phyloP scores from a whole-genome alignment of 345 rosid species.

The Rubroshorea leprosula region DNA sequence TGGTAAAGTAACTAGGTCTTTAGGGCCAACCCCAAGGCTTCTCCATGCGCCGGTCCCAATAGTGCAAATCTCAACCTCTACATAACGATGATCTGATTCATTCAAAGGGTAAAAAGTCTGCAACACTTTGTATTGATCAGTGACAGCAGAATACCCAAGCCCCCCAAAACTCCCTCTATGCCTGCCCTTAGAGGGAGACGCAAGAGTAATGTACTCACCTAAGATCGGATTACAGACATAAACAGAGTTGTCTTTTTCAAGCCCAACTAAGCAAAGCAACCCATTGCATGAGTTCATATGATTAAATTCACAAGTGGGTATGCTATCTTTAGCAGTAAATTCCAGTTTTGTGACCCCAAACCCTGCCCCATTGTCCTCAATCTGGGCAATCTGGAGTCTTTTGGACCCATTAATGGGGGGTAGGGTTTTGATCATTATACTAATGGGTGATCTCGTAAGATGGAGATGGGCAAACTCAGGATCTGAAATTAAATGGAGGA shows the following conservation, averaged over 20 bases:
- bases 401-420: not conserved
- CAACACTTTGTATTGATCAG: slow-evolving; percentile 15
- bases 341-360: not conserved
- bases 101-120: slow-evolving; percentile 4
- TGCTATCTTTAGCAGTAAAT: not conserved
- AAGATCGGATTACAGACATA: slow-evolving; percentile 15
- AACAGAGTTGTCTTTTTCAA: slow-evolving; percentile 1
- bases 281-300: slow-evolving; percentile 14
- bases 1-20: slow-evolving; percentile 11
- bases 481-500: slow-evolving; percentile 8
- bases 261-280: slow-evolving; percentile 14
- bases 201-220: slow-evolving; percentile 14
- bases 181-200: slow-evolving; percentile 3
- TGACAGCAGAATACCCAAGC: slow-evolving; percentile 12
- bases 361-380: not conserved
- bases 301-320: slow-evolving; percentile 5
- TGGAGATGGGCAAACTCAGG: slow-evolving; percentile 10
- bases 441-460: slow-evolving; percentile 4
- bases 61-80: slow-evolving; percentile 12
- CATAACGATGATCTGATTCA: not conserved
- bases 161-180: not conserved
- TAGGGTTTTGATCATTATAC: slow-evolving; percentile 12
- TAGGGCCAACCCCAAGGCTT: slow-evolving; percentile 10
- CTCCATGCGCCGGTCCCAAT: slow-evolving; percentile 13
- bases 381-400: slow-evolving; percentile 6